Evolutionary conservation across 805 yeast genomes (phyloP).

Genomic region (Barnettozyma sp.): DNA sequence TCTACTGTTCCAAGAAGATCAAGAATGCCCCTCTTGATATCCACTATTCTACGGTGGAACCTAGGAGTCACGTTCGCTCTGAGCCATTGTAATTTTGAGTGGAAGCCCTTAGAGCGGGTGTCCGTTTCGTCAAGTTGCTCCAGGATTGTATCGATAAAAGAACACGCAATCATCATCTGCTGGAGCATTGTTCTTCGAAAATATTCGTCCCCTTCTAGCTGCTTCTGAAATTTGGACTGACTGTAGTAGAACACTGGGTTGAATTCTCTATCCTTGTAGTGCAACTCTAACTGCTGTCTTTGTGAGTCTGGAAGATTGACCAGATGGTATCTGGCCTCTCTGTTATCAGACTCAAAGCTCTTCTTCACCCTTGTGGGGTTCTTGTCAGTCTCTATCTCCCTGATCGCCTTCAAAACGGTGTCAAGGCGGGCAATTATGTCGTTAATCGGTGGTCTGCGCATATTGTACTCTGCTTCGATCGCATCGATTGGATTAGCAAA

Average conservation of each 20-base stretch:
- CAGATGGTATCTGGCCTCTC: slow-evolving; percentile 6
- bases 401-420: slow-evolving; percentile 1
- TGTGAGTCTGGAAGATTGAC: slow-evolving; percentile 8
- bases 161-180: slow-evolving; percentile 4
- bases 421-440: background rate
- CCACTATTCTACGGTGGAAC: background rate
- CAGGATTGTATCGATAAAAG: slow-evolving; percentile 3
- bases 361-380: background rate
- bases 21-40: slow-evolving; percentile 5
- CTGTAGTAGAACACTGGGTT: slow-evolving; percentile 16
- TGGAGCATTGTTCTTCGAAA: slow-evolving; percentile 14
- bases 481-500: slow-evolving; percentile 16
- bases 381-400: slow-evolving; percentile 1
- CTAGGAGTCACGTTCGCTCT: background rate
- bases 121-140: background rate
- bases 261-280: slow-evolving; percentile 13
- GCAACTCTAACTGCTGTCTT: slow-evolving; percentile 9
- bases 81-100: background rate
- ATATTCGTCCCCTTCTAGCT: slow-evolving; percentile 12
- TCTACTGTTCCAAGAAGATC: slow-evolving; percentile 3
- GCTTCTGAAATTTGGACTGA: slow-evolving; percentile 13
- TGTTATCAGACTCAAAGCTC: slow-evolving; percentile 5
- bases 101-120: background rate
- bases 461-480: background rate
- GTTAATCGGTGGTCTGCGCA: background rate